Conservation (phyloP, 2,329 filamentous ascomycete genomes). For the Hypoxylon sp. region DNA sequence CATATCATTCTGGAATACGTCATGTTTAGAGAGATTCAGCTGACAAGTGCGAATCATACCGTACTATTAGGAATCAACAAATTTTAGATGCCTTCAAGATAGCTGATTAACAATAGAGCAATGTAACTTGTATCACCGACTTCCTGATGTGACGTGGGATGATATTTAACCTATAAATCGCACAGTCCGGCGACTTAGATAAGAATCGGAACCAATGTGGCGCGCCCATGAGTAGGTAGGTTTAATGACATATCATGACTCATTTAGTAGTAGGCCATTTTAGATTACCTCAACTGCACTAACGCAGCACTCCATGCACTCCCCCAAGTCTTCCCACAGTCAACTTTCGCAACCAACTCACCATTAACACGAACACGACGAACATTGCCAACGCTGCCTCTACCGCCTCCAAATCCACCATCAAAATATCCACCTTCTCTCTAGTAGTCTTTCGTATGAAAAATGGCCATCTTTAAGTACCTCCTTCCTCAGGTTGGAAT, state of each 20-base stretch:
- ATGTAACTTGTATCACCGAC: background rate
- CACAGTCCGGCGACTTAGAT: background rate
- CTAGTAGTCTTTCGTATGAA: background rate
- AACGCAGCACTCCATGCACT: background rate
- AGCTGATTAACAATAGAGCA: background rate
- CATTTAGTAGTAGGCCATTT: background rate
- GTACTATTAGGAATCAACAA: background rate
- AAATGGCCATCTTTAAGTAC: background rate
- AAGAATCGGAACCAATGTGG: background rate
- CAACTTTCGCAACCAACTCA: background rate
- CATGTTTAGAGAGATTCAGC: too few relatives aligned
- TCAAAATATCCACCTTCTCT: background rate
- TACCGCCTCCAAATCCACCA: background rate
- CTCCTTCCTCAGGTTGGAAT: slow-evolving; percentile 11
- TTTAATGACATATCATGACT: background rate
- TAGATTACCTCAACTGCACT: background rate
- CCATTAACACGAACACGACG: background rate
- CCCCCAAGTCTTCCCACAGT: background rate
- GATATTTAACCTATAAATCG: background rate
- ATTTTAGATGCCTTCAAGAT: background rate
- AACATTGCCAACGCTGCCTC: background rate
- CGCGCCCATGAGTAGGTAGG: background rate
- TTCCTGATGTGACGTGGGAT: background rate
- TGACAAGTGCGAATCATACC: too few relatives aligned
- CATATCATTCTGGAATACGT: too few relatives aligned